Conservation (phyloP, 73 alveolate species). For the Effrenium voratum region DNA sequence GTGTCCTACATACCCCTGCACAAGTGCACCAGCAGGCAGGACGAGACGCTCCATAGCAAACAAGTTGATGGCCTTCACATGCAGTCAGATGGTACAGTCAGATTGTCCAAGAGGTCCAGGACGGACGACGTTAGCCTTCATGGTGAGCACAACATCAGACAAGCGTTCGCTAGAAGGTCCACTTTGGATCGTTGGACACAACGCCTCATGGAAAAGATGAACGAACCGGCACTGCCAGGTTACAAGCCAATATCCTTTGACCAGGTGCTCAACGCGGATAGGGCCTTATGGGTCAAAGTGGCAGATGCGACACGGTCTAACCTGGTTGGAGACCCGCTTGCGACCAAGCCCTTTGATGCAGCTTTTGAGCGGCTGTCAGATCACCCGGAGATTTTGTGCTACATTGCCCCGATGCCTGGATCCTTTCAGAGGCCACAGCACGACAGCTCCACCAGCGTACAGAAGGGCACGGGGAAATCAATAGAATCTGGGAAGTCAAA, state of each 20-base stretch:
- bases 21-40: constrained; percentile 22
- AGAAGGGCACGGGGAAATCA: neutral
- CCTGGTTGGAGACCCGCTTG: neutral
- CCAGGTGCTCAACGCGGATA: constrained; percentile 21
- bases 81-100: neutral
- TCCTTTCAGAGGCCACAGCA: neutral
- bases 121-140: neutral
- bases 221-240: neutral
- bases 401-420: neutral
- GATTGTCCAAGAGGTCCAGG: neutral
- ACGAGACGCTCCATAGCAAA: constrained; percentile 5
- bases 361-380: neutral
- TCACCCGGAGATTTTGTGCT: neutral
- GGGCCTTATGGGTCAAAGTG: neutral
- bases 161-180: neutral
- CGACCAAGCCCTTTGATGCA: neutral
- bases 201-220: neutral
- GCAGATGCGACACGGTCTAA: constrained; percentile 2
- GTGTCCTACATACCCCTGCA: neutral
- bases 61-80: neutral
- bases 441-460: no score
- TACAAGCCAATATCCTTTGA: neutral
- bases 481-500: neutral
- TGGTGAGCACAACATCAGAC: neutral
- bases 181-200: neutral